phyloP scores from a whole-genome alignment of 768 basidiomycete species.

The Tulasnella sp. region DNA sequence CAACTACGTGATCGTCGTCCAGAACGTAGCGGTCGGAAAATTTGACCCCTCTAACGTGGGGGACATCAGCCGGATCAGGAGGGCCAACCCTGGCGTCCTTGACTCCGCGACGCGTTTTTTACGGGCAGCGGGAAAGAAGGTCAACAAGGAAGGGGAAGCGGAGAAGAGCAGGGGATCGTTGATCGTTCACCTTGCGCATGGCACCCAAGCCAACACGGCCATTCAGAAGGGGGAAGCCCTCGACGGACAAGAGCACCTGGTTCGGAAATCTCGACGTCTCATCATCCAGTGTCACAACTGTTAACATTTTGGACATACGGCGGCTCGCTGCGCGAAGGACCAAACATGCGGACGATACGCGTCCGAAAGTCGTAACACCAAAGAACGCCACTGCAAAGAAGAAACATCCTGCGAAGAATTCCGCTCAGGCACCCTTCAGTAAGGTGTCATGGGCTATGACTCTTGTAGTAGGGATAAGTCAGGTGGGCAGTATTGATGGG shows the following conservation, averaged over 20 bases:
- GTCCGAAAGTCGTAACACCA: neutral
- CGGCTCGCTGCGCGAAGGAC: neutral
- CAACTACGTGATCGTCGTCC: neutral
- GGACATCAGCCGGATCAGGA: neutral
- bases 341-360: neutral
- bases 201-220: slow-evolving; percentile 1
- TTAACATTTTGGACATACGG: slow-evolving; percentile 10
- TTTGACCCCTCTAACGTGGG: neutral
- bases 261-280: slow-evolving; percentile 3
- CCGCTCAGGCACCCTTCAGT: no score
- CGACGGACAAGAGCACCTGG: neutral
- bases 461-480: no score
- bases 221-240: neutral
- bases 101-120: neutral
- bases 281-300: slow-evolving; percentile 13
- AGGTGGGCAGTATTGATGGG: no score
- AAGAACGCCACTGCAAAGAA: neutral
- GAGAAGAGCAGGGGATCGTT: neutral
- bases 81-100: neutral
- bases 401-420: neutral
- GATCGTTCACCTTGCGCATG: slow-evolving; percentile 11
- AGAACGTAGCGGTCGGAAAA: neutral
- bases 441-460: no score
- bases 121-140: slow-evolving; percentile 4
- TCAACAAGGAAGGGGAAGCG: neutral